Evolutionary conservation across 1,284 basidiomycete genomes (phyloP), one percentile per base, ranked within the genome.

Genomic region (Phenoliferia sp.): DNA sequence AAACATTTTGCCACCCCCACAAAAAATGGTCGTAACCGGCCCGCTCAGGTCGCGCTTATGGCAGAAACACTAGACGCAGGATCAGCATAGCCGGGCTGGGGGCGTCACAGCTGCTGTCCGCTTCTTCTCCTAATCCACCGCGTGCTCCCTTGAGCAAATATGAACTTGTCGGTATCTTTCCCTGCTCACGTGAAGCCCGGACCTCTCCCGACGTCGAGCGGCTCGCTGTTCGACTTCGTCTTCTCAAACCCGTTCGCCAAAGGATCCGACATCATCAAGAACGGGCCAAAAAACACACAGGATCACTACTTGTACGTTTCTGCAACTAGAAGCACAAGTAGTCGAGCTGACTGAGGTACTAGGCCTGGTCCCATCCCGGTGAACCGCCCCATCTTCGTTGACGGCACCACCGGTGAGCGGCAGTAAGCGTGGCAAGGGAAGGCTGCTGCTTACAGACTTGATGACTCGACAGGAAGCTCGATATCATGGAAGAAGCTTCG

Each of bases 101-200:
- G n/a, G n/a, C n/a, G n/a, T n/a, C n/a, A n/a, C n/a, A n/a, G n/a
- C n/a, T n/a, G n/a, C n/a, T n/a, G n/a, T n/a, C n/a, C n/a, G n/a
- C n/a, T n/a, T n/a, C n/a, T n/a, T n/a, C n/a, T n/a, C 17, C 22
- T 69, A 72, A 60, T 65, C 68, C 34, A 61, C 66, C 35, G 54
- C 58, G 7, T 56, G 62, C 16, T n/a, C n/a, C n/a, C n/a, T n/a
- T n/a, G n/a, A n/a, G n/a, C n/a, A 97, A 70, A 94, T 92, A 0
- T 95, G 95, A 36, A 31, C 54, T 22, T 63, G 36, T 62, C 62
- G 3, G 64, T 70, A 50, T 35, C 55, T 33, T 60, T 65, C 61
- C 67, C 67, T 0, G 65, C 67, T 3, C 44, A 68, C 22, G 35
- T 65, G 35, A 26, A 56, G 35, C 17, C 52, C 0, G 17, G 36